phyloP scores from a whole-genome alignment of 176 grass and related monocot genomes.

The Musa itinerans region DNA sequence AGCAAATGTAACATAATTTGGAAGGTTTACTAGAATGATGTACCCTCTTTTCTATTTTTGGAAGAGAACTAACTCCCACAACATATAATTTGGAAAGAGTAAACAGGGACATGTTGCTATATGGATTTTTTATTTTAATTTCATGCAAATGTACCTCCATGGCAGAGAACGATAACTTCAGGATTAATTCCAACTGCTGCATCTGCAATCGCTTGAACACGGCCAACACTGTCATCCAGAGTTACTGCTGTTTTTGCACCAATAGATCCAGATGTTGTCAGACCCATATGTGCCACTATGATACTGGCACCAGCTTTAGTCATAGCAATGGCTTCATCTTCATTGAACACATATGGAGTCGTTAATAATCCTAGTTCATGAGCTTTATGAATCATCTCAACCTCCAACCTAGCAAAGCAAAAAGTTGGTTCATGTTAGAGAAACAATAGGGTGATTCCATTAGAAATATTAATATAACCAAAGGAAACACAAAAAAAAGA shows the following conservation, averaged over 20 bases:
- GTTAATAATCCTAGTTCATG: slow-evolving; percentile 71
- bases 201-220: slow-evolving; percentile 74
- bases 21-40: too few species aligned
- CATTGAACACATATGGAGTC: slow-evolving; percentile 87
- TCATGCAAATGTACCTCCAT: slow-evolving; percentile 46
- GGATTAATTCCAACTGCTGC: slow-evolving; percentile 62
- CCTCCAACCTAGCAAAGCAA: slow-evolving; percentile 53
- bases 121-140: too few species aligned
- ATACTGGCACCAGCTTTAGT: slow-evolving; percentile 76
- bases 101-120: too few species aligned
- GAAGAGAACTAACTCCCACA: too few species aligned
- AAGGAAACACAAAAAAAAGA: too few species aligned
- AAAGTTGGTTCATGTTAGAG: background rate
- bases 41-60: too few species aligned
- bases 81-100: too few species aligned
- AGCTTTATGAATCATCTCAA: slow-evolving; percentile 83
- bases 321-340: slow-evolving; percentile 64
- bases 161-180: slow-evolving; percentile 71
- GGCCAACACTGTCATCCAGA: slow-evolving; percentile 45
- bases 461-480: too few species aligned
- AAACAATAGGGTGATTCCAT: too few species aligned
- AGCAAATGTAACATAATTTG: too few species aligned
- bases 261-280: slow-evolving; percentile 83
- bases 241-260: slow-evolving; percentile 68
- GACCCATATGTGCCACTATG: slow-evolving; percentile 89